Conservation (phyloP, 1,284 basidiomycete species). For the Pseudozyma sp. region DNA sequence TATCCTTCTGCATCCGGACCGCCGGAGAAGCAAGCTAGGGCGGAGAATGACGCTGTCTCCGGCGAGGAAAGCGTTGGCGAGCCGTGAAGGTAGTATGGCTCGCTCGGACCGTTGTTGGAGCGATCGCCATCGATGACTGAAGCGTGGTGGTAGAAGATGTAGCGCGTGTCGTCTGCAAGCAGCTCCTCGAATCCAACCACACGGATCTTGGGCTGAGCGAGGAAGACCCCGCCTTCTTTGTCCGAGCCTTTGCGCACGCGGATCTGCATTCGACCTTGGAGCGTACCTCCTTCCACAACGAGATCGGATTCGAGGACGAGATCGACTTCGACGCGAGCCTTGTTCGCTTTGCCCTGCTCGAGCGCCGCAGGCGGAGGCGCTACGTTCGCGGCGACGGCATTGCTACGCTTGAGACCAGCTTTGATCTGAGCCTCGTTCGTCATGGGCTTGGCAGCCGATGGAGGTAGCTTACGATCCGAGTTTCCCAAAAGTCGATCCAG, state of each 20-base stretch:
- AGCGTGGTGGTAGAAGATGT: conserved; percentile 87
- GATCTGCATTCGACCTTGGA: conserved; percentile 81
- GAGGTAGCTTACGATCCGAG: conserved; percentile 44
- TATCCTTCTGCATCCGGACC: conserved; percentile 78
- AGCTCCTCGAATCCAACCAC: conserved; percentile 87
- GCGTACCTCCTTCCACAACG: conserved; percentile 82
- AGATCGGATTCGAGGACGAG: conserved; percentile 81
- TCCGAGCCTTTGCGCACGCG: conserved; percentile 74
- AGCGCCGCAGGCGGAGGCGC: conserved; percentile 43
- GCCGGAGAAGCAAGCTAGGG: conserved; percentile 72
- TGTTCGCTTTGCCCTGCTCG: conserved; percentile 68
- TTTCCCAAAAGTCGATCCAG: conserved; percentile 57
- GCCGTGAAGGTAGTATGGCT: conserved; percentile 65
- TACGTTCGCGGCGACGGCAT: conserved; percentile 22
- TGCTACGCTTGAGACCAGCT: conserved; percentile 25
- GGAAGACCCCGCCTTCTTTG: conserved; percentile 73
- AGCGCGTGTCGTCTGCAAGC: conserved; percentile 75
- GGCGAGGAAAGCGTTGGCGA: conserved; percentile 54
- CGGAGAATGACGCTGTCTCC: conserved; percentile 71
- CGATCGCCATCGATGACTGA: conserved; percentile 72
- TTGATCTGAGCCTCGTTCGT: conserved; percentile 10
- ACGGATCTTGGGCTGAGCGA: conserved; percentile 84
- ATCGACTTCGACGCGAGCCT: conserved; percentile 84
- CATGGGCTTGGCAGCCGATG: conserved; percentile 27
- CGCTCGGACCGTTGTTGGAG: conserved; percentile 54